Evolutionary conservation across 2,329 filamentous ascomycete species (phyloP), one percentile per base, ranked within the genome.

Genomic region (Fusarium denticulatum): DNA sequence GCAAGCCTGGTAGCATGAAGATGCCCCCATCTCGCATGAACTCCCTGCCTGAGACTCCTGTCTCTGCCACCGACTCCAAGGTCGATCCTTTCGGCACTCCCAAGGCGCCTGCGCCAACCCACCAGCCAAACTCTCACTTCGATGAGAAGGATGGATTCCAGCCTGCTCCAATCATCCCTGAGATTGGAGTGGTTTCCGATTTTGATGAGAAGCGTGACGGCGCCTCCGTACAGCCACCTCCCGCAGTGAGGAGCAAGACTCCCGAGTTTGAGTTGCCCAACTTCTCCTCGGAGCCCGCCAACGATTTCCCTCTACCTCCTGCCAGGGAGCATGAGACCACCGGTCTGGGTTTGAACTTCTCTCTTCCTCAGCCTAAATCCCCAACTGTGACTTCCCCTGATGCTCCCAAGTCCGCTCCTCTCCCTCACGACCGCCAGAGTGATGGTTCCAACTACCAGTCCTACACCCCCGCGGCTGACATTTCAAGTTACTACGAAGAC

Each of bases 1-100:
- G 70, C 61, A 73, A 69, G 64, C 80, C 77, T 40, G 78, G 69
- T 60, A 74, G 64, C 47, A 74, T 68, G 77, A 79, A 78, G 79
- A 76, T 72, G 71, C 78, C 80, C 11, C 80, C 79, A 12, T 75
- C 79, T 47, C 81, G 81, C 49, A 76, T 77, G 62, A 86, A 85
- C 69, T 88, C 87, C 1, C 75, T 86, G 24, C 84, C 85, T 24
- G 83, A 82, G 72, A 84, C 83, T 32, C 80, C 82, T 43, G 57
- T 80, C 18, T 78, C 82, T 22, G 72, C 81, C 32, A 46, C 67
- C 16, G 78, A 81, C 24, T 82, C 81, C 30, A 81, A 71, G 58
- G 71, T 72, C 15, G 78, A 85, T 61, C 83, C 81, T 11, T 85
- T 82, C 60, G 79, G 76, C 16, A 81, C 81, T 8, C 83, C 81